Base-by-base conservation (phyloP, 2,329 filamentous ascomycete species). In the Allantophomopsis cytisporea region DNA sequence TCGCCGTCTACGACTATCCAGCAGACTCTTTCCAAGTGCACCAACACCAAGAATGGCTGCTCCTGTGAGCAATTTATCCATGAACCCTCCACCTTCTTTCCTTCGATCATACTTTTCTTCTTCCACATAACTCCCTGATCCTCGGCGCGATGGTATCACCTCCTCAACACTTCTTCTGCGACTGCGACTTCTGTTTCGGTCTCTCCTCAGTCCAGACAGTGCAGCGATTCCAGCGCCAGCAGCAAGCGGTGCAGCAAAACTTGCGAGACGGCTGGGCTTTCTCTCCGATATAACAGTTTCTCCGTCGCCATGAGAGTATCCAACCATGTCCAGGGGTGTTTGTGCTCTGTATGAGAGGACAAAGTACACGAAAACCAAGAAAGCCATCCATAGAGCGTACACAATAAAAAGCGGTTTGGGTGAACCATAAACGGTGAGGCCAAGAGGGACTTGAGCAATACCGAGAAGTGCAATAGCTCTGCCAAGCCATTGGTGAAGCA, bases 381-480 rank as follows among this genome's bases (percentile, higher is more conserved):
- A 68, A 20, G 76, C 73, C 56, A 82, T 80, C 67, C 81, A 89
- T 1, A 96, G 46, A 0, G 88, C 72, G 53, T 83, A 98, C 3
- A 96, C 65, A 39, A 98, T 77, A 57, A 96, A 98, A 3, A 88
- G 69, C 31, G 72, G 74, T 52, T 81, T 76, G 5, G 91, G 89
- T 21, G 88, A 94, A 5, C 91, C 91, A 53, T 95, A 98, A 1
- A 98, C 68, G 0, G 88, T 88, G 36, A 98, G 67, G 0, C 91
- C 91, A 1, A 98, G 68, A 0, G 91, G 83, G 10, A 98, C 76
- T 56, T 98, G 91, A 3, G 80, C 72, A 47, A 96, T 78, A 1
- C 85, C 91, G 4, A 98, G 66, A 14, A 96, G 60, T 2, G 83
- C 81, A 50, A 89, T 76, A 1, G 73, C 64, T 41, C 88, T 71